These are phyloP conservation scores for Kwoniella sp. DNA, from an alignment of 768 basidiomycete genomes.

Conservation along the genomic window DNA sequence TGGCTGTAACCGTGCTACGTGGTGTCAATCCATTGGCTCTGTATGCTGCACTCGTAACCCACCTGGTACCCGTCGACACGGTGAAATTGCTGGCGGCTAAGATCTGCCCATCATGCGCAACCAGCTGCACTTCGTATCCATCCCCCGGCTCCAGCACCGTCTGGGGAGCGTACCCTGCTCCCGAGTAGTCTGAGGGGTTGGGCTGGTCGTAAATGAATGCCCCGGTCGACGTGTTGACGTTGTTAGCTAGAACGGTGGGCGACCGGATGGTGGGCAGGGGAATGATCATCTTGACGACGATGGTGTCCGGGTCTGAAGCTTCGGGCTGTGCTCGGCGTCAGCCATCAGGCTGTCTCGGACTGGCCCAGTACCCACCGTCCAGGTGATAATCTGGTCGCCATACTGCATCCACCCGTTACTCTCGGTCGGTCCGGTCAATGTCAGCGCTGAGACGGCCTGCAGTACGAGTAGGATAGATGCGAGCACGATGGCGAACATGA, in stretches of 20 bases:
- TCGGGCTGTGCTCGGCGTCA: too few species aligned
- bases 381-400: neutral
- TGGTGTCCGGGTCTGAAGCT: neutral
- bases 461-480: too few species aligned
- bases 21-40: neutral
- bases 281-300: neutral
- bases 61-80: neutral
- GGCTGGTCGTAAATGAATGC: constrained; percentile 2
- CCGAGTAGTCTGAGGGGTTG: neutral
- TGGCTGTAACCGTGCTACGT: neutral
- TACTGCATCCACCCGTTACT: neutral
- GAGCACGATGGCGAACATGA: too few species aligned
- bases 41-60: too few species aligned
- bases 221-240: neutral
- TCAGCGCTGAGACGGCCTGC: too few species aligned
- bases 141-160: constrained; percentile 1
- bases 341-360: too few species aligned
- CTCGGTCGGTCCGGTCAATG: neutral
- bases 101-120: neutral
- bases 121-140: neutral
- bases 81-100: neutral
- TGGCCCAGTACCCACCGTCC: neutral
- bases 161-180: neutral
- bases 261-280: neutral
- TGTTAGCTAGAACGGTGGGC: neutral